Evolutionary conservation across 2,329 filamentous ascomycete species (phyloP), one percentile per base, ranked within the genome.

Genomic region (Paecilomyces formosus): DNA sequence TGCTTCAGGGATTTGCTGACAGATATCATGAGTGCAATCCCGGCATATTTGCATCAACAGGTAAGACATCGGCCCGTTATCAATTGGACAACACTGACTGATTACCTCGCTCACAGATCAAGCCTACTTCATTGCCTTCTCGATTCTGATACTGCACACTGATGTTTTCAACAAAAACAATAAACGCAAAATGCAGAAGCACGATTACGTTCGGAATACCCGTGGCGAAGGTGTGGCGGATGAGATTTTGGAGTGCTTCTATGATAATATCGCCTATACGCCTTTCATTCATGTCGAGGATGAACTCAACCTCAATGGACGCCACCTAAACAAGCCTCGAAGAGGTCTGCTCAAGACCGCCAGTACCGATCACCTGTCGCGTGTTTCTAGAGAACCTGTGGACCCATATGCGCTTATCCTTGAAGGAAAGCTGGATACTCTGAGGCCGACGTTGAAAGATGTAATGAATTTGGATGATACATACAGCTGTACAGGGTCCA

Each of bases 101-200:
- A 15, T n/a, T 15, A n/a, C 35, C n/a, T 12, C 61, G 18, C 22
- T 63, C 24, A 55, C 64, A 66, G 94, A 97, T 68, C 91, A 97
- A 75, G 92, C 94, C n/a, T 97, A 97, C 72, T 96, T 97, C 68
- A 93, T 97, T 63, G 92, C 93, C 15, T 99, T 99, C 71, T 97
- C 93, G 1, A 86, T 99, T 58, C 84, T 99, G 60, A 97, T 99
- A 65, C 80, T 99, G 33, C 94, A 99, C 68, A 97, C 94, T 0
- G 94, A 99, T 70, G 90, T 96, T n/a, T 97, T 97, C 84, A 99
- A 99, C 80, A 96, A 96, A 76, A 99, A 97, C 79, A 97, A 97
- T 78, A 97, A 97, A 77, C 85, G 94, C 73, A 99, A 99, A 76
- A 99, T 99, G 94, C 92, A 96, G 70, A 95, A 96, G 70, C 78